phyloP scores from a whole-genome alignment of 352 stramenopile genomes.

The Globisporangium radiosum region DNA sequence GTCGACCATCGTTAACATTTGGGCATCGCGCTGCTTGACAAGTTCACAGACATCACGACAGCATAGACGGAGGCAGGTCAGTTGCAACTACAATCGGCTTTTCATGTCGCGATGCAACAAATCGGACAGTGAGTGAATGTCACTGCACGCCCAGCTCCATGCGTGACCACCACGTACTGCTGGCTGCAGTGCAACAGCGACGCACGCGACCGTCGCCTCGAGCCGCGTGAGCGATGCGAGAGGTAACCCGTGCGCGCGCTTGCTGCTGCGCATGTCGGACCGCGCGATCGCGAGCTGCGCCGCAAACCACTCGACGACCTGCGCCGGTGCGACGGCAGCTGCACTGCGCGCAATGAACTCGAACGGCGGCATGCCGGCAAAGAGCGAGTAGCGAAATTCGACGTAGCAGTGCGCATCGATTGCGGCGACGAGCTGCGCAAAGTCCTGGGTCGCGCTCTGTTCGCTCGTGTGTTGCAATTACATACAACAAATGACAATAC shows the following conservation, averaged over 20 bases:
- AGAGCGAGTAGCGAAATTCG: conserved; percentile 44
- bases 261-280: neutral
- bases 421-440: conserved; percentile 4
- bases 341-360: conserved; percentile 26
- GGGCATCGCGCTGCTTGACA: neutral
- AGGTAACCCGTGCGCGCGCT: neutral
- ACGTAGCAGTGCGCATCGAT: conserved; percentile 33
- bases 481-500: neutral
- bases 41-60: neutral
- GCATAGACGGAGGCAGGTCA: neutral
- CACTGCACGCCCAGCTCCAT: no score
- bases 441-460: conserved; percentile 6
- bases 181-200: neutral
- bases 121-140: no score
- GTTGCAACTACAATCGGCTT: no score
- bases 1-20: neutral
- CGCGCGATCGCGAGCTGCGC: conserved; percentile 17
- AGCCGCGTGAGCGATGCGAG: neutral
- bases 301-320: conserved; percentile 24
- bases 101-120: no score
- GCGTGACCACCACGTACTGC: neutral
- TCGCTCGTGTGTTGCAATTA: no score
- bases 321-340: conserved; percentile 10
- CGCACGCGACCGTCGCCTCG: neutral
- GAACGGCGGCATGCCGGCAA: conserved; percentile 27